phyloP scores from a whole-genome alignment of 78 protist species.

The Dictyostelium firmibasis region DNA sequence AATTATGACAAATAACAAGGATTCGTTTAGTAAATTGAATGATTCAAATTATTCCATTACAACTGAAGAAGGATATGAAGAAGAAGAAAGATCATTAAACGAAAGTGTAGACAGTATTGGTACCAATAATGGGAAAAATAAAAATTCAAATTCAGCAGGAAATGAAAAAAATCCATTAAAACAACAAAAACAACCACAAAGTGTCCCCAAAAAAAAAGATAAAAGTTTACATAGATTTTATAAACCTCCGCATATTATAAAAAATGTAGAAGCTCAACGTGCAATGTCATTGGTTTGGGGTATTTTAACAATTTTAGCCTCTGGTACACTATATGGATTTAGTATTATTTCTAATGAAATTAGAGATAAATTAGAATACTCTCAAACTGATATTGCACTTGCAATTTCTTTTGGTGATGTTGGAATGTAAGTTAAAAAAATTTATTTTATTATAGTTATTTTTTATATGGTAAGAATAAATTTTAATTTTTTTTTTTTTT shows the following conservation, averaged over 20 bases:
- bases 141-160: no score
- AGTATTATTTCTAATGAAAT: constrained; percentile 26
- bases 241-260: not conserved
- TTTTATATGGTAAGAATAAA: no score
- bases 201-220: not conserved
- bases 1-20: no score
- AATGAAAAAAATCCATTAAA: no score
- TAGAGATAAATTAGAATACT: constrained; percentile 3
- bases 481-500: no score
- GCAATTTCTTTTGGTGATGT: constrained; percentile 59
- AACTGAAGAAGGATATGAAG: not conserved
- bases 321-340: constrained; percentile 64
- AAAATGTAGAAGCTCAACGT: not conserved
- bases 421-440: constrained; percentile 38
- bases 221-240: not conserved
- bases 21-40: no score
- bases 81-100: not conserved
- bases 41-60: not conserved
- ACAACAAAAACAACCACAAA: no score
- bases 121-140: not conserved
- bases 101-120: not conserved
- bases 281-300: constrained; percentile 13
- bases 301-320: not conserved
- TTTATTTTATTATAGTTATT: no score
- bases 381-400: constrained; percentile 44